A percentile compares a stretch with the other conserved stretches of the same genome.
These are phyloP conservation scores for Saccharum hybrid DNA, from an alignment of 202 grass and related monocot genomes.

Conservation along the genomic window DNA sequence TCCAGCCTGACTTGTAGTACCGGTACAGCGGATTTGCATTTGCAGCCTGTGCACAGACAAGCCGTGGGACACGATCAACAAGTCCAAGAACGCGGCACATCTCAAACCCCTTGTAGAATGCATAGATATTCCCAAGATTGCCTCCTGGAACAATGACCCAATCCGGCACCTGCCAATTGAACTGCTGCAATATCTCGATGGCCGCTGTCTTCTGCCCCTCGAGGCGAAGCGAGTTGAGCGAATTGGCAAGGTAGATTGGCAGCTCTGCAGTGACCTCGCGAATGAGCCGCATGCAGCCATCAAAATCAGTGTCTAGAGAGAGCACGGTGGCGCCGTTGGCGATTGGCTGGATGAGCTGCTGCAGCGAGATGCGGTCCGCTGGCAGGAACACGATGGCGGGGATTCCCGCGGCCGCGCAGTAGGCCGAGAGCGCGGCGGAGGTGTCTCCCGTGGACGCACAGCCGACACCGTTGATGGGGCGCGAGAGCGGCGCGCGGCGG, in stretches of 20 bases:
- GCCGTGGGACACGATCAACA: conserved; percentile 70
- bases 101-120: conserved; percentile 94
- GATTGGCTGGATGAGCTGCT: conserved; percentile 86
- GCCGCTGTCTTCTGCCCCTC: conserved; percentile 89
- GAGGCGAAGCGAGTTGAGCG: conserved; percentile 74
- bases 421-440: conserved; percentile 77
- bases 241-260: conserved; percentile 88
- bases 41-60: conserved; percentile 85
- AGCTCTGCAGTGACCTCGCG: conserved; percentile 81
- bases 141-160: conserved; percentile 87
- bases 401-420: conserved; percentile 76
- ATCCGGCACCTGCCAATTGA: conserved; percentile 90
- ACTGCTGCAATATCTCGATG: conserved; percentile 87
- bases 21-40: conserved; percentile 80
- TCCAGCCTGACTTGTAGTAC: conserved; percentile 79
- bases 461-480: conserved; percentile 72
- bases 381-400: conserved; percentile 86
- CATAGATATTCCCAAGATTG: conserved; percentile 91
- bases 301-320: conserved; percentile 84
- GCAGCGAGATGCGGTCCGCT: conserved; percentile 77
- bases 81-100: conserved; percentile 79
- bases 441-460: conserved; percentile 89
- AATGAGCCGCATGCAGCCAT: conserved; percentile 84
- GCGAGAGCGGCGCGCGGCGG: conserved; percentile 61
- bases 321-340: conserved; percentile 80